phyloP scores from a whole-genome alignment of 176 grass and related monocot genomes.

The Carex pumila region DNA sequence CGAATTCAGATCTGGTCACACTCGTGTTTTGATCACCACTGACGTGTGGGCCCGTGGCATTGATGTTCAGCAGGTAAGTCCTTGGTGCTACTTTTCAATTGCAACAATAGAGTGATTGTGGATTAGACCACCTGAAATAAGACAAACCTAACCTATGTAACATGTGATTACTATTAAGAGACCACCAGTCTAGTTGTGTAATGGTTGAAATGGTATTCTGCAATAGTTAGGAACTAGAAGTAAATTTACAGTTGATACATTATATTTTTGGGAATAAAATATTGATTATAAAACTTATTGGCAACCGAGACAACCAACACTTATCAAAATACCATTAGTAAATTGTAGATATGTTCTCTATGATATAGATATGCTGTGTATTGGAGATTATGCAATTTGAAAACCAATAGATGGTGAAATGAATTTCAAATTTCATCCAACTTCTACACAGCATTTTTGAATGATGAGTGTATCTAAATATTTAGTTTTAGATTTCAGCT shows the following conservation, averaged over 20 bases:
- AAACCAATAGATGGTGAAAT: neutral
- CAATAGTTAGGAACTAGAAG: neutral
- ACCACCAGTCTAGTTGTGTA: neutral
- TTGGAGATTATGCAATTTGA: neutral
- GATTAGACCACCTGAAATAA: neutral
- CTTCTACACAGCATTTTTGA: neutral
- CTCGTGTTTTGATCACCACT: slow-evolving; percentile 83
- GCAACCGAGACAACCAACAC: neutral
- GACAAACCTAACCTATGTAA: neutral
- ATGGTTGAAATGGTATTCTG: neutral
- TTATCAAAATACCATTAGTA: neutral
- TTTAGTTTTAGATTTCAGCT: neutral
- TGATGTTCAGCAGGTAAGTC: slow-evolving; percentile 85
- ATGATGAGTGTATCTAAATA: neutral
- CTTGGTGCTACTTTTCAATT: neutral
- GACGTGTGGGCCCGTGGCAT: slow-evolving; percentile 89
- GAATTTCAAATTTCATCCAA: neutral
- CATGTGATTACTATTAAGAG: neutral
- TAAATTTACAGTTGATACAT: neutral
- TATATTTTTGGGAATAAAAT: neutral
- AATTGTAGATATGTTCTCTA: neutral
- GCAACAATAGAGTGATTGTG: neutral
- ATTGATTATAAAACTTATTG: neutral
- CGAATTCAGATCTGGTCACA: slow-evolving; percentile 64
- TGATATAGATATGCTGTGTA: neutral